Evolutionary conservation across 202 grass and related monocot genomes (phyloP), one percentile per base, ranked within the genome.

Genomic region (Alloteropsis angusta): DNA sequence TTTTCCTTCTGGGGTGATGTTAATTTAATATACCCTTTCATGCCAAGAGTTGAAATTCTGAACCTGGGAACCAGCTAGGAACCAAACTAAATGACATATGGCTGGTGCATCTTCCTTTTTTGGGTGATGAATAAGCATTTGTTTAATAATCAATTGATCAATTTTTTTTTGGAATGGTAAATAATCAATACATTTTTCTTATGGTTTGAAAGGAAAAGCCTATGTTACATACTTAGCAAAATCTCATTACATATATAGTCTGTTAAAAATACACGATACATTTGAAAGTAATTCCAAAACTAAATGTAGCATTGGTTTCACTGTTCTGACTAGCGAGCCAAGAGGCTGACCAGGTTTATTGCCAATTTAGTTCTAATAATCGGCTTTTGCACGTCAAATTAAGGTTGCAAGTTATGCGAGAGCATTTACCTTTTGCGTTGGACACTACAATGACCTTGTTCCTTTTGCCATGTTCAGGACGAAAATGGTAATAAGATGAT

Each of bases 401-500:
- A 81, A 39, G 50, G 30, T 17, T 49, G 57, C 34, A 17, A 74
- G 32, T 67, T 86, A 12, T 38, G 35, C 39, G 7, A 58, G 39
- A 48, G 7, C 5, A 55, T 69, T 35, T 78, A 50, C 21, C 42
- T 77, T 76, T 59, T 64, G 19, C 10, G 36, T 71, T 47, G n/a
- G 71, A 48, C 61, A 54, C 1, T 38, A 21, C 5, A 68, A 17
- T 74, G 74, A 44, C 15, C 3, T 42, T 80, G 8, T 37, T 37
- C 41, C 63, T 69, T 46, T 82, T 80, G 48, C 9, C 82, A 84
- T 56, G 22, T 11, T 46, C 60, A 97, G 93, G 91, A 97, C 58
- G 85, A 91, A 78, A 82, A 86, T 80, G 87, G 87, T 56, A 88
- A 71, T 41, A 93, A 97, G 72, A 92, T 93, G 91, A 59, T 97